A percentile compares a stretch with the other conserved stretches of the same genome.
Conservation (phyloP, 192 early-diverging fungal genomes). For the Coemansia pectinata region DNA sequence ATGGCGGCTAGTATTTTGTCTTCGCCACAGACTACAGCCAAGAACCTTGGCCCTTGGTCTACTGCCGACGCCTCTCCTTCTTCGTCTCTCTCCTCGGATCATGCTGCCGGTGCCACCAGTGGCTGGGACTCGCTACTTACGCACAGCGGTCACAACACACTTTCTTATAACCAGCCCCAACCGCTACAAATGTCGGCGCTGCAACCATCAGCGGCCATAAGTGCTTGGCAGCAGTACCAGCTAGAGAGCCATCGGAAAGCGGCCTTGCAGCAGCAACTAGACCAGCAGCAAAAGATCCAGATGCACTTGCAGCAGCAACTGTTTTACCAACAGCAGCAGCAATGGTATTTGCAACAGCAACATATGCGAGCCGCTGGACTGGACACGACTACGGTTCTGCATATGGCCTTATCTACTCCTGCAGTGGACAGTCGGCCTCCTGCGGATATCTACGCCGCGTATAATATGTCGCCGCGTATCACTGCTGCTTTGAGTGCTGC, state of each 20-base stretch:
- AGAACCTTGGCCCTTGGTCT: neutral
- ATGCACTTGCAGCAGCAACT: constrained; percentile 26
- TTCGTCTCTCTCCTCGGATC: neutral
- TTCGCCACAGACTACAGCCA: constrained; percentile 7
- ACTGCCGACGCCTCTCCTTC: neutral
- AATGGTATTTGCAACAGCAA: neutral
- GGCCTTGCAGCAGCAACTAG: constrained; percentile 33
- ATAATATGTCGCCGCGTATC: constrained; percentile 1
- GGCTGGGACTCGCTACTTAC: constrained; percentile 1
- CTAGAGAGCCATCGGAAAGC: constrained; percentile 33
- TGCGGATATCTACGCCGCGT: neutral
- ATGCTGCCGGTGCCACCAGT: neutral
- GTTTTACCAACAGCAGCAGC: constrained; percentile 19
- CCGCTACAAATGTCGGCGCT: neutral
- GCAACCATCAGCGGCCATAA: constrained; percentile 18
- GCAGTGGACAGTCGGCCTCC: neutral
- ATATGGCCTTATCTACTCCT: constrained; percentile 19
- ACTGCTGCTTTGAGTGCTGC: neutral
- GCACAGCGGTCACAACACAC: neutral
- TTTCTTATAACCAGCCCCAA: neutral
- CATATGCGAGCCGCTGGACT: constrained; percentile 11
- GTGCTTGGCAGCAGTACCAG: constrained; percentile 51
- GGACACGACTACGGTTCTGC: constrained; percentile 10
- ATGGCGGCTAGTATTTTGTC: constrained; percentile 4
- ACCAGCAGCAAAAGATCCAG: constrained; percentile 34